phyloP scores from a whole-genome alignment of 164 flowering plant species.

The Chimonanthus salicifolius region DNA sequence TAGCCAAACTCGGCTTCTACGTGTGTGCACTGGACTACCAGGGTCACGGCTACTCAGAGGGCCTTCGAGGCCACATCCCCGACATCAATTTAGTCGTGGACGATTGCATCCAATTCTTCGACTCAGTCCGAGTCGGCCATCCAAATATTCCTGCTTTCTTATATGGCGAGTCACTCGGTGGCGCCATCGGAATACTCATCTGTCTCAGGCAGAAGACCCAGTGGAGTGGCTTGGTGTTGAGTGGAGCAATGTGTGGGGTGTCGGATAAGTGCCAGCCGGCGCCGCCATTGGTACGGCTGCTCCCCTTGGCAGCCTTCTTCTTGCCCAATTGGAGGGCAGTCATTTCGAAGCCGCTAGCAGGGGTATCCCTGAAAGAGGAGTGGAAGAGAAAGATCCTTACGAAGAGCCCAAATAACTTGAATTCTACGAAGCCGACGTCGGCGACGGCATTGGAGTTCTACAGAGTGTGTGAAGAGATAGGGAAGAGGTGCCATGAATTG shows the following conservation, averaged over 20 bases:
- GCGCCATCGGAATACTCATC: slow-evolving; percentile 29
- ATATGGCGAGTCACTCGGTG: slow-evolving; percentile 44
- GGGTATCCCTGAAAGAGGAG: slow-evolving; percentile 16
- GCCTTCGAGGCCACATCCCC: slow-evolving; percentile 36
- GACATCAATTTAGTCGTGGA: slow-evolving; percentile 18
- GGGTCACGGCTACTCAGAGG: slow-evolving; percentile 47
- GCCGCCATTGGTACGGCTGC: slow-evolving; percentile 36
- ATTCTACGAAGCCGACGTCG: slow-evolving; percentile 12
- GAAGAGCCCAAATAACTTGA: slow-evolving; percentile 5
- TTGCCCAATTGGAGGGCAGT: slow-evolving; percentile 24
- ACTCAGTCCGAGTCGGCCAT: slow-evolving; percentile 10
- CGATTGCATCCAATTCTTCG: slow-evolving; percentile 36
- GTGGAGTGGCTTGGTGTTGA: slow-evolving; percentile 39
- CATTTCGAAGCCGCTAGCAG: slow-evolving; percentile 5
- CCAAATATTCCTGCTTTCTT: slow-evolving; percentile 31
- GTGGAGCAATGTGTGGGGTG: slow-evolving; percentile 43
- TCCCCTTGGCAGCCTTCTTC: slow-evolving; percentile 28
- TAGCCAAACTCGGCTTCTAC: slow-evolving; percentile 31
- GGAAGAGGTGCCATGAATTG: slow-evolving; percentile 25
- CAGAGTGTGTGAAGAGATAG: slow-evolving; percentile 22
- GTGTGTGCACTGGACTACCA: slow-evolving; percentile 41
- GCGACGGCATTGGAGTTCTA: slow-evolving; percentile 20
- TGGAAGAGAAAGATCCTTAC: slow-evolving; percentile 15
- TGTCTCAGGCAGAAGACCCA: slow-evolving; percentile 19
- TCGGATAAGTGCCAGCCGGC: slow-evolving; percentile 28